These are phyloP conservation scores for Phialemoniopsis sp. DNA, from an alignment of 2,329 filamentous ascomycete species.

Conservation along the genomic window DNA sequence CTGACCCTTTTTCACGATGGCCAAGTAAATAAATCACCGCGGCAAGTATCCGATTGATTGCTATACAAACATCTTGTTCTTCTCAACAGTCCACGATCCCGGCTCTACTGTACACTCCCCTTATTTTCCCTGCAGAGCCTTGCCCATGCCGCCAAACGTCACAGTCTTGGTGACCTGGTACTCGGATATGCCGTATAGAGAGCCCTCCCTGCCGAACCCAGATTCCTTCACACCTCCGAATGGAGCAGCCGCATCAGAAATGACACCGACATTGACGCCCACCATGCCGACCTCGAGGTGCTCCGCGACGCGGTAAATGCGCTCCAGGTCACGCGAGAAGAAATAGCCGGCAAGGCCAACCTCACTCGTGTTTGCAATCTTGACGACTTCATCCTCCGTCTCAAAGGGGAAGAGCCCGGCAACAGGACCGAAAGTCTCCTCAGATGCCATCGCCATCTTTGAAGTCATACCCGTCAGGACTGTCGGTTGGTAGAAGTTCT, in stretches of 20 bases:
- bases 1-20: too few relatives aligned
- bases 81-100: too few relatives aligned
- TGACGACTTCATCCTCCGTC: slow-evolving; percentile 83
- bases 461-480: slow-evolving; percentile 82
- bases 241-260: slow-evolving; percentile 52
- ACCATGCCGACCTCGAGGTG: slow-evolving; percentile 83
- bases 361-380: slow-evolving; percentile 74
- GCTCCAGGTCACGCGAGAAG: slow-evolving; percentile 64
- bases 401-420: slow-evolving; percentile 87
- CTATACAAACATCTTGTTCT: too few relatives aligned
- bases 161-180: slow-evolving; percentile 72
- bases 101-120: too few relatives aligned
- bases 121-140: slow-evolving; percentile 43
- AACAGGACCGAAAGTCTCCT: slow-evolving; percentile 96
- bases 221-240: slow-evolving; percentile 83
- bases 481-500: slow-evolving; percentile 87
- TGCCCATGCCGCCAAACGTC: slow-evolving; percentile 49
- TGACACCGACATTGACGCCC: slow-evolving; percentile 72
- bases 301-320: slow-evolving; percentile 61
- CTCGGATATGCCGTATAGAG: slow-evolving; percentile 72
- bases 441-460: slow-evolving; percentile 77
- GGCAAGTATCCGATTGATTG: too few relatives aligned
- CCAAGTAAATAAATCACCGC: too few relatives aligned
- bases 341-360: slow-evolving; percentile 95
- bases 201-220: slow-evolving; percentile 76